These are phyloP conservation scores for Peterozyma xylosa DNA, from an alignment of 805 yeast genomes.

Conservation along the genomic window DNA sequence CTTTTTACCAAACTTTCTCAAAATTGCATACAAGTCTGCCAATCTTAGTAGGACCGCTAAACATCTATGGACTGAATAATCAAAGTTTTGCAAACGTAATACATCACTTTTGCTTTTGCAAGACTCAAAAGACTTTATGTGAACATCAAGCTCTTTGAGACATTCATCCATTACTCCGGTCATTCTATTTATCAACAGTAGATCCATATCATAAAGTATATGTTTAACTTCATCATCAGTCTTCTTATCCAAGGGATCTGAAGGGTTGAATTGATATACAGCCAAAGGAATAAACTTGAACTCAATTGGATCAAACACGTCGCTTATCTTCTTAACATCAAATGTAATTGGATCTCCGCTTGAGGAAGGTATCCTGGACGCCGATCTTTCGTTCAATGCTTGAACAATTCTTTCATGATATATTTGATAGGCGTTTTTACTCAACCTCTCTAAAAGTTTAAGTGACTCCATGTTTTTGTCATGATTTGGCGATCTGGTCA, in stretches of 20 bases:
- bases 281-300: conserved; percentile 2
- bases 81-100: conserved; percentile 15
- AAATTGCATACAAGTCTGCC: conserved; percentile 41
- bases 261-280: neutral
- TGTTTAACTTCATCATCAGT: conserved; percentile 15
- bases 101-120: conserved; percentile 16
- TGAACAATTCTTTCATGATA: conserved; percentile 18
- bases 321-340: conserved; percentile 11
- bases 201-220: conserved; percentile 11
- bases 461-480: conserved; percentile 18
- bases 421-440: conserved; percentile 20
- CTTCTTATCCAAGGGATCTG: neutral
- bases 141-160: conserved; percentile 19
- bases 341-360: conserved; percentile 10
- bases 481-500: conserved; percentile 17
- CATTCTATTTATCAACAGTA: conserved; percentile 16
- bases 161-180: conserved; percentile 19
- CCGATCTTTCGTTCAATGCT: conserved; percentile 16
- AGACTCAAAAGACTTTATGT: conserved; percentile 15
- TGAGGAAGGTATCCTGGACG: conserved; percentile 7
- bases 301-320: conserved; percentile 12
- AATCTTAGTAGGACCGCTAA: conserved; percentile 33
- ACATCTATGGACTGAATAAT: conserved; percentile 31
- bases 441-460: conserved; percentile 17
- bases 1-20: conserved; percentile 40